Evolutionary conservation across 108 stramenopile species (phyloP), one percentile per base, ranked within the genome.

Genomic region (Discostella stelligeroides): DNA sequence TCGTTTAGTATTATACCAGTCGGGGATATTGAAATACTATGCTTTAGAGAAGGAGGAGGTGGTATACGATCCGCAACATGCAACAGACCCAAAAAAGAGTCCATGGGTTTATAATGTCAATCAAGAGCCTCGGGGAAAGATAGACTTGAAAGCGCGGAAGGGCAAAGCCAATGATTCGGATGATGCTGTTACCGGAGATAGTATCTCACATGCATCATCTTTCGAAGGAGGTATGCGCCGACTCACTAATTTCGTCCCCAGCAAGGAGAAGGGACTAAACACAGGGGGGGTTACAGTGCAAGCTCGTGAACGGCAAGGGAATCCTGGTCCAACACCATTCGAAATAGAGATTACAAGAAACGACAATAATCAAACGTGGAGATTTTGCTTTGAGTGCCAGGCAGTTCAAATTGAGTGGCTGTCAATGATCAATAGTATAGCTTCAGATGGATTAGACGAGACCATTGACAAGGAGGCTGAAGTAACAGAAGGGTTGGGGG

Each of bases 351-450:
- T 79, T 21, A 73, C 34, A 41, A 71, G 70, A 18, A 67, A 56
- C 66, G 77, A 79, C 45, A 72, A 39, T 8, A 71, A 71, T 28
- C 34, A 62, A 14, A 46, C 46, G 49, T 84, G 83, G 83, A 84
- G 76, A 58, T 81, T 84, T 64, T 84, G 83, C 65, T 84, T 84
- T 23, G 38, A 63, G 20, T 67, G 75, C 28, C 79, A 77, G 48
- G 54, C 66, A 21, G 27, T 63, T 63, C 74, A 73, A 55, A 45
- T 51, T 37, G 25, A 77, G 47, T 81, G 66, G 68, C 50, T 81
- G 12, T 62, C 60, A 17, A 59, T 66, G 51, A 57, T 80, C 20
- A 80, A 72, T 23, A 49, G 43, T 20, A 37, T 60, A 5, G 56
- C 67, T 37, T 18, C 50, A 20, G 40, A 62, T 39, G 58, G 29